phyloP scores from a whole-genome alignment of 108 stramenopile species.

The Discostella stelligeroides region DNA sequence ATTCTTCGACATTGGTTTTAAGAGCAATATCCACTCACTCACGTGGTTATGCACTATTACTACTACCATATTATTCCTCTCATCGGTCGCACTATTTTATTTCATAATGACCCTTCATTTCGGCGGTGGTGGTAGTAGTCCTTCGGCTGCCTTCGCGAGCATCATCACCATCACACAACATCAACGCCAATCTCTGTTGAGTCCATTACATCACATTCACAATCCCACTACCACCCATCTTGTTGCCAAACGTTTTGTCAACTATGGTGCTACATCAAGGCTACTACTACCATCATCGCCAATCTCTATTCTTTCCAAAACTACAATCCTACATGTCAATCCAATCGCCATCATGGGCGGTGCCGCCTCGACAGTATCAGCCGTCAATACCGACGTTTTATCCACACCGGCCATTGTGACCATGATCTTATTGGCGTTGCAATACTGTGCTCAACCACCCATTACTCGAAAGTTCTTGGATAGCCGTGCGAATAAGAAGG shows the following conservation, averaged over 20 bases:
- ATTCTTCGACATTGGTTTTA: too few species aligned
- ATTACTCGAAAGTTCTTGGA: conserved; percentile 68
- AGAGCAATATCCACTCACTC: too few species aligned
- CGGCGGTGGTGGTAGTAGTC: conserved; percentile 21
- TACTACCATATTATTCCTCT: too few species aligned
- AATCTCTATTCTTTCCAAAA: too few species aligned
- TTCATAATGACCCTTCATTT: not conserved
- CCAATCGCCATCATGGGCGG: conserved; percentile 27
- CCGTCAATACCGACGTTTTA: conserved; percentile 39
- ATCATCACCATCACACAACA: conserved; percentile 6
- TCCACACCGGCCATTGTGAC: conserved; percentile 55
- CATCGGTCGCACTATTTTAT: too few species aligned
- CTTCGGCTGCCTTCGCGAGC: conserved; percentile 23
- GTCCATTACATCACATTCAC: not conserved
- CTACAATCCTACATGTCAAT: conserved; percentile 7
- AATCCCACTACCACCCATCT: not conserved
- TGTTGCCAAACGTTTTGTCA: not conserved
- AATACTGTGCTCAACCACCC: conserved; percentile 86
- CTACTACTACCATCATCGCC: not conserved
- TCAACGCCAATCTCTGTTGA: conserved; percentile 9
- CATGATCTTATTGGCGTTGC: conserved; percentile 79
- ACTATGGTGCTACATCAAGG: not conserved
- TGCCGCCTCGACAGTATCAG: conserved; percentile 24
- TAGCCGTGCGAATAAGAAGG: conserved; percentile 51
- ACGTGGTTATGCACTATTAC: too few species aligned